Evolutionary conservation across 2,329 filamentous ascomycete species (phyloP).

Genomic region (Davidsoniella virescens): DNA sequence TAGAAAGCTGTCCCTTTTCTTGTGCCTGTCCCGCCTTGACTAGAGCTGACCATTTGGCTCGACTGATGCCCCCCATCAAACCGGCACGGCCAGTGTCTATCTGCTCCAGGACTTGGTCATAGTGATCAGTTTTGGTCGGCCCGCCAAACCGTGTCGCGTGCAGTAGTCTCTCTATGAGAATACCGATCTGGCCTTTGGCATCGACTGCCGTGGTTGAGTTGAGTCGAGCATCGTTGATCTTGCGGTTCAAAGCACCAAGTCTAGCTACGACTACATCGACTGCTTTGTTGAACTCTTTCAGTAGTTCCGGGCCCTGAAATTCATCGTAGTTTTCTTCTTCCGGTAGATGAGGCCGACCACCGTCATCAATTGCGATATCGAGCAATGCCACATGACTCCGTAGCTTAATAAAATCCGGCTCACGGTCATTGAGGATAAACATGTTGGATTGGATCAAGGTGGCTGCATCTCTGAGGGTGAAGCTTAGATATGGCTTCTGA

Average conservation of each 20-base stretch:
- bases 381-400: slow-evolving; percentile 50
- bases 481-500: slow-evolving; percentile 27
- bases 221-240: slow-evolving; percentile 60
- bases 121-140: slow-evolving; percentile 36
- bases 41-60: neutral
- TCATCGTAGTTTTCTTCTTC: slow-evolving; percentile 16
- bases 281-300: slow-evolving; percentile 46
- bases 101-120: slow-evolving; percentile 21
- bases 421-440: slow-evolving; percentile 33
- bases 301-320: slow-evolving; percentile 14
- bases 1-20: slow-evolving; percentile 32
- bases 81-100: neutral
- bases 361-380: slow-evolving; percentile 59
- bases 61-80: neutral
- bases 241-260: slow-evolving; percentile 40
- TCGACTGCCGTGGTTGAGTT: slow-evolving; percentile 57
- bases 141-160: slow-evolving; percentile 53
- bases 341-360: slow-evolving; percentile 12
- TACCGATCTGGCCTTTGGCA: slow-evolving; percentile 59
- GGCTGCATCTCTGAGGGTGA: neutral
- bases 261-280: slow-evolving; percentile 49
- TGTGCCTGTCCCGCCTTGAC: slow-evolving; percentile 23
- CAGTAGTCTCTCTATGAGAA: slow-evolving; percentile 55
- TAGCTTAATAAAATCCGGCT: slow-evolving; percentile 53
- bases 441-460: slow-evolving; percentile 25